Base-by-base conservation (phyloP, 2,329 filamentous ascomycete species). In the Cyphellophora europaea region DNA sequence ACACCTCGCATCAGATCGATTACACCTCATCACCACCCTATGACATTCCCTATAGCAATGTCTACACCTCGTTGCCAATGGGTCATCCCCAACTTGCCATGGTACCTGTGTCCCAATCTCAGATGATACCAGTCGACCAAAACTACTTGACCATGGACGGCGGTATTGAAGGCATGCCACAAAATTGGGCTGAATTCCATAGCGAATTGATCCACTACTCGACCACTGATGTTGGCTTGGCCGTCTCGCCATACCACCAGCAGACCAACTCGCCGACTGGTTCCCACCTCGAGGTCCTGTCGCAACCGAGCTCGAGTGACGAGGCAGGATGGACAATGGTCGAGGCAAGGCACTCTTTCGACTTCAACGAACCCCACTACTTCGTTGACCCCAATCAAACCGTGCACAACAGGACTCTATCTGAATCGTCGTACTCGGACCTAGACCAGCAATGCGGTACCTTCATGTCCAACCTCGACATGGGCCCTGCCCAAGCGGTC, bases 361-460 rank as follows among this genome's bases (percentile, higher is more conserved):
- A 89, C 48, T 71, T 74, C 19, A 76, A 73, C 32, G 67, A 79
- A 27, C 64, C 62, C 39, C 64, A 65, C 11, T 79, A 83, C 47
- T 88, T 94, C 53, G 93, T 93, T 68, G 94, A 95, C 61, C 89
- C 89, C 2, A 77, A 81, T 43, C 83, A 94, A 62, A 93, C 87
- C 1, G 67, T 96, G 33, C 89, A 95, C 63, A 72, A 93, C 52
- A 77, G 88, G 48, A 88, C 81, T 36, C 79, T 82, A 50, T 94
- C 88, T 3, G 85, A 93, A 51, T 91, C 86, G 2, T 91, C 83
- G 1, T 74, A 79, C 47, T 79, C 82, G 2, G 81, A 88, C 19
- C 75, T 78, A 4, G 71, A 73, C 43, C 63, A 49, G 59, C 75
- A 57, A 67, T 57, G 59, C 66, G 79, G 53, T 54, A 81, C 67